Evolutionary conservation across 1,284 basidiomycete species (phyloP).

Genomic region (Cystobasidium pallidum): DNA sequence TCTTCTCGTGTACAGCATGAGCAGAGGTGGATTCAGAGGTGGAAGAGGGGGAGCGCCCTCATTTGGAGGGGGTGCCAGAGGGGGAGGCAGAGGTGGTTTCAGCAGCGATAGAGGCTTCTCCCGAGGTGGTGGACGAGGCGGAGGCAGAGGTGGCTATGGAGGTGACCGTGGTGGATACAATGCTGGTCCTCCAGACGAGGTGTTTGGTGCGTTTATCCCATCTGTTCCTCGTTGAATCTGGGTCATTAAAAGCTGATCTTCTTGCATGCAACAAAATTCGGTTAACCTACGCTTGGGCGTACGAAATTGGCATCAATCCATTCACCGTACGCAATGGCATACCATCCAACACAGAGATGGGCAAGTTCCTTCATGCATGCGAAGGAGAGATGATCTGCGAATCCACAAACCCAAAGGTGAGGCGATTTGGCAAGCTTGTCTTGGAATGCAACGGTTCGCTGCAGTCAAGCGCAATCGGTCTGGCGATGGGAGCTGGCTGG

Average conservation of each 20-base stretch:
- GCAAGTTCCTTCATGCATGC: constrained; percentile 87
- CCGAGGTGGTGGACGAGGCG: constrained; percentile 46
- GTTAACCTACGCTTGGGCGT: too few species aligned
- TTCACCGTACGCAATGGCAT: background rate
- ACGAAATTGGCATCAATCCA: too few species aligned
- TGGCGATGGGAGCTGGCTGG: too few species aligned
- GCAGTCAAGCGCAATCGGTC: background rate
- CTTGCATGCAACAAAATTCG: background rate
- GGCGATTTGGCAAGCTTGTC: constrained; percentile 10
- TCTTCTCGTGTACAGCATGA: constrained; percentile 28
- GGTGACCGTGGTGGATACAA: constrained; percentile 52
- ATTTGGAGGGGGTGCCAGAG: constrained; percentile 48
- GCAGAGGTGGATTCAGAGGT: constrained; percentile 46
- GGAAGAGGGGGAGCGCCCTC: constrained; percentile 35
- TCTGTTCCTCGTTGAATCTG: background rate
- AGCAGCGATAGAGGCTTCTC: constrained; percentile 47
- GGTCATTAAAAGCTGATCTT: background rate
- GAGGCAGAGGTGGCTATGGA: constrained; percentile 50
- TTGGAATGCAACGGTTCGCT: background rate
- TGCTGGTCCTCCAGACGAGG: constrained; percentile 56
- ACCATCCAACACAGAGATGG: constrained; percentile 50
- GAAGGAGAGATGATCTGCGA: constrained; percentile 98
- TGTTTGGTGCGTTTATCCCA: constrained; percentile 50
- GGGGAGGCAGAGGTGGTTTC: constrained; percentile 47
- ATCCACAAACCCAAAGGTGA: constrained; percentile 76